These are phyloP conservation scores for Skeletonema costatum DNA, from an alignment of 108 stramenopile species.

Conservation along the genomic window DNA sequence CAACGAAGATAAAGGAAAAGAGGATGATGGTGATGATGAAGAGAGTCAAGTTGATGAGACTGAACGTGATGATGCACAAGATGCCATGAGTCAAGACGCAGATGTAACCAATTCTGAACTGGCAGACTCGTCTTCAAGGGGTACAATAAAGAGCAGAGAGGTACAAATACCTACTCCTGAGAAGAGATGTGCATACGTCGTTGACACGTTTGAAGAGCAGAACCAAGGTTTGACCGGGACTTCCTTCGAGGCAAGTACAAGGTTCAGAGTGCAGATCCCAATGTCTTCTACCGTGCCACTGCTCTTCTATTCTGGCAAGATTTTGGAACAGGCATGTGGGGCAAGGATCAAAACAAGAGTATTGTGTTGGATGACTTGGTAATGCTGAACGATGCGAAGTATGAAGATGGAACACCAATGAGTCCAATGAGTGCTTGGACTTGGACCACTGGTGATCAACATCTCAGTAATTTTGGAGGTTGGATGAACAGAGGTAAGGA, in stretches of 20 bases:
- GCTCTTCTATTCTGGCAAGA: slow-evolving; percentile 64
- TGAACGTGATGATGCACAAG: background rate
- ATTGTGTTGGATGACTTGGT: slow-evolving; percentile 39
- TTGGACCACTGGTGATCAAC: slow-evolving; percentile 76
- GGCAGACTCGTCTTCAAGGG: background rate
- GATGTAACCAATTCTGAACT: background rate
- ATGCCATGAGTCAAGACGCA: background rate
- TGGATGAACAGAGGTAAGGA: slow-evolving; percentile 59
- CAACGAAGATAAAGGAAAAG: slow-evolving; percentile 3
- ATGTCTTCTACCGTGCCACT: slow-evolving; percentile 65
- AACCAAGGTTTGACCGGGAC: slow-evolving; percentile 26
- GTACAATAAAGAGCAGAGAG: background rate
- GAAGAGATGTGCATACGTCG: slow-evolving; percentile 48
- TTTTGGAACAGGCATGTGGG: slow-evolving; percentile 46
- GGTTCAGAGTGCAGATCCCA: slow-evolving; percentile 44
- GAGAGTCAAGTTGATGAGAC: background rate
- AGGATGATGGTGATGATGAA: background rate
- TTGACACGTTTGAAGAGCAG: slow-evolving; percentile 29
- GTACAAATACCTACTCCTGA: slow-evolving; percentile 24
- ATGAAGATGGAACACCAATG: slow-evolving; percentile 47
- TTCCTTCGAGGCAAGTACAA: slow-evolving; percentile 42
- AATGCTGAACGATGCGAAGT: slow-evolving; percentile 22
- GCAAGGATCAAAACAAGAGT: slow-evolving; percentile 11
- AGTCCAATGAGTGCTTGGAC: slow-evolving; percentile 53
- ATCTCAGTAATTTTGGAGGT: slow-evolving; percentile 68